Evolutionary conservation across 2,329 filamentous ascomycete species (phyloP).

Genomic region (Cercospora sesami): DNA sequence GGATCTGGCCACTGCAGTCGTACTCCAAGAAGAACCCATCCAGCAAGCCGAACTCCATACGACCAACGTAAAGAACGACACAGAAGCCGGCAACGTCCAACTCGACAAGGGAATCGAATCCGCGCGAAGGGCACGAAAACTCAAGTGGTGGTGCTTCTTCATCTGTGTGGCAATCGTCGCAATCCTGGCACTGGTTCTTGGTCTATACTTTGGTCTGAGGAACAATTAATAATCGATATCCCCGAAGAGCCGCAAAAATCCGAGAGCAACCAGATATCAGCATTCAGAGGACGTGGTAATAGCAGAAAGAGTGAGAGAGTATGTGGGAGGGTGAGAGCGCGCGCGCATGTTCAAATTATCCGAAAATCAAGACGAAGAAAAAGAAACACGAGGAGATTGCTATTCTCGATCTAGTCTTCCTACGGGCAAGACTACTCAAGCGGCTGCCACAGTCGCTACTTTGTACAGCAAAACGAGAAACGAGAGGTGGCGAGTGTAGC

Average conservation of each 20-base stretch:
- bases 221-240: conserved; percentile 16
- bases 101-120: conserved; percentile 67
- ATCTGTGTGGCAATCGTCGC: conserved; percentile 53
- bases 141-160: conserved; percentile 79
- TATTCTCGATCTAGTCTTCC: background rate
- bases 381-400: background rate
- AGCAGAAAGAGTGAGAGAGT: background rate
- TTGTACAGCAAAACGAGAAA: conserved; percentile 1
- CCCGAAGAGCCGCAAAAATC: background rate
- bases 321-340: background rate
- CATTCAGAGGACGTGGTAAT: background rate
- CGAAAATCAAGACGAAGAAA: background rate
- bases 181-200: conserved; percentile 53
- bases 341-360: background rate
- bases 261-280: background rate
- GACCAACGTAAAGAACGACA: conserved; percentile 63
- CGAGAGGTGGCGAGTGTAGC: background rate
- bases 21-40: conserved; percentile 68
- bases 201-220: conserved; percentile 49
- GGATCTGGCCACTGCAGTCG: conserved; percentile 71
- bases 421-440: background rate
- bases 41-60: conserved; percentile 65
- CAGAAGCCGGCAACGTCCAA: conserved; percentile 68
- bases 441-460: conserved; percentile 2
- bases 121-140: conserved; percentile 66